Percentiles rank a stretch among this genome's conserved stretches.
Conservation (phyloP, 2,329 filamentous ascomycete species). For the Stemphylium vesicarium region DNA sequence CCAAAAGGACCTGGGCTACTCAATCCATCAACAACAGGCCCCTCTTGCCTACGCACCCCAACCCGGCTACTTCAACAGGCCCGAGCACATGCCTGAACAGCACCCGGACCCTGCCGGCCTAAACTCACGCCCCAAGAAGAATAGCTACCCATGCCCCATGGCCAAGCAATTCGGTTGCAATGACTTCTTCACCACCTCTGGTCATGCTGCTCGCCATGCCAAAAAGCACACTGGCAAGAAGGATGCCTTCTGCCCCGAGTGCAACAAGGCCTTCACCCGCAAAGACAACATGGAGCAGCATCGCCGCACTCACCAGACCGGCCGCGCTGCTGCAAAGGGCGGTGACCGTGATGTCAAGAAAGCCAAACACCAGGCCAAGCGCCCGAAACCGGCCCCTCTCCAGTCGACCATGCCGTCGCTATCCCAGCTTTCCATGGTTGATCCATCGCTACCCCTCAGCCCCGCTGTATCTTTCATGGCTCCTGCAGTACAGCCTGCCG, state of each 20-base stretch:
- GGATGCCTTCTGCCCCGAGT: slow-evolving; percentile 72
- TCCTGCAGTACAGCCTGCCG: slow-evolving; percentile 36
- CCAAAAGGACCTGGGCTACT: slow-evolving; percentile 33
- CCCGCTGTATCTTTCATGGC: slow-evolving; percentile 39
- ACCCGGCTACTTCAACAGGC: slow-evolving; percentile 27
- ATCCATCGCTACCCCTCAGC: slow-evolving; percentile 38
- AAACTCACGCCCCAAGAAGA: slow-evolving; percentile 61
- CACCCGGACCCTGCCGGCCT: slow-evolving; percentile 36
- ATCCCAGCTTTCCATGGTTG: slow-evolving; percentile 33
- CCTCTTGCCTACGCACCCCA: slow-evolving; percentile 32
- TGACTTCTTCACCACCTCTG: slow-evolving; percentile 83
- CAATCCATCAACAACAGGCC: slow-evolving; percentile 30
- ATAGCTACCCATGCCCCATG: slow-evolving; percentile 76
- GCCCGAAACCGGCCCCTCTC: slow-evolving; percentile 43
- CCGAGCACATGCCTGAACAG: slow-evolving; percentile 19
- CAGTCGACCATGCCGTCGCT: slow-evolving; percentile 32
- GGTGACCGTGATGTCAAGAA: slow-evolving; percentile 47
- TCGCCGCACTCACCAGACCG: slow-evolving; percentile 72
- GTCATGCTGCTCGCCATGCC: slow-evolving; percentile 82
- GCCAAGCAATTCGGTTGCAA: slow-evolving; percentile 73
- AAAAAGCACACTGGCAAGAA: slow-evolving; percentile 86
- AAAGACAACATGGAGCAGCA: slow-evolving; percentile 91
- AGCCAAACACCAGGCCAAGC: slow-evolving; percentile 41
- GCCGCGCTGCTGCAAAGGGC: slow-evolving; percentile 50
- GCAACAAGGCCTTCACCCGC: slow-evolving; percentile 80